Conservation (phyloP, 202 grass and related monocot species). For the Cymbopogon flexuosus region DNA sequence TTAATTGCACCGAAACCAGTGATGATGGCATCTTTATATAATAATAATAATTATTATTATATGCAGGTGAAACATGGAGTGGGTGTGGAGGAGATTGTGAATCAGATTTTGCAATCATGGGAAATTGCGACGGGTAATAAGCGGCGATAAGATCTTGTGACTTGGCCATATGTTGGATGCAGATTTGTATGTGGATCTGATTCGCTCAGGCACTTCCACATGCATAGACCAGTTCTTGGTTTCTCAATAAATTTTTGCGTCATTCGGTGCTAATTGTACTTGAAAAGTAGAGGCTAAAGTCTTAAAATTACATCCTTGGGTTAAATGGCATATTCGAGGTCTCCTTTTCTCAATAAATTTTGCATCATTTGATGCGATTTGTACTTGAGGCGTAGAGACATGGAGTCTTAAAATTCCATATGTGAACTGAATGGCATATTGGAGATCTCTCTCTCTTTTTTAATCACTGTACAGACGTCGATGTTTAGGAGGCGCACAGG, state of each 20-base stretch:
- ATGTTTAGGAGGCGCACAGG: too few species aligned
- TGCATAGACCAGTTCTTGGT: background rate
- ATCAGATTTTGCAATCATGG: conserved; percentile 71
- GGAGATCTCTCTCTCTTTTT: background rate
- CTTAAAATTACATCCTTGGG: background rate
- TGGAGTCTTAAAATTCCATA: background rate
- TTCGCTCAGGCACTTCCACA: background rate
- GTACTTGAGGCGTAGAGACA: background rate
- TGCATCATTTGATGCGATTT: background rate
- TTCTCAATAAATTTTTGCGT: background rate
- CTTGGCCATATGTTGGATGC: background rate
- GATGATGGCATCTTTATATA: background rate
- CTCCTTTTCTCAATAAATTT: background rate
- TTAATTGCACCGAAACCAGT: background rate
- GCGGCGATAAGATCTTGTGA: conserved; percentile 29
- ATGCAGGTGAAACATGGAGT: conserved; percentile 90
- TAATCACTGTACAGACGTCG: background rate
- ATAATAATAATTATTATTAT: too few species aligned
- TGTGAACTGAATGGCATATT: background rate
- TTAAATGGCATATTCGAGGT: background rate
- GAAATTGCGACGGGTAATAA: conserved; percentile 60
- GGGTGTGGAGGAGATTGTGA: conserved; percentile 67
- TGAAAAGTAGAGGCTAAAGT: background rate
- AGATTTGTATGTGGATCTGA: background rate
- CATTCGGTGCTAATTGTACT: background rate